phyloP scores from a whole-genome alignment of 106 monocot genomes.

The Dioscorea dumetorum region DNA sequence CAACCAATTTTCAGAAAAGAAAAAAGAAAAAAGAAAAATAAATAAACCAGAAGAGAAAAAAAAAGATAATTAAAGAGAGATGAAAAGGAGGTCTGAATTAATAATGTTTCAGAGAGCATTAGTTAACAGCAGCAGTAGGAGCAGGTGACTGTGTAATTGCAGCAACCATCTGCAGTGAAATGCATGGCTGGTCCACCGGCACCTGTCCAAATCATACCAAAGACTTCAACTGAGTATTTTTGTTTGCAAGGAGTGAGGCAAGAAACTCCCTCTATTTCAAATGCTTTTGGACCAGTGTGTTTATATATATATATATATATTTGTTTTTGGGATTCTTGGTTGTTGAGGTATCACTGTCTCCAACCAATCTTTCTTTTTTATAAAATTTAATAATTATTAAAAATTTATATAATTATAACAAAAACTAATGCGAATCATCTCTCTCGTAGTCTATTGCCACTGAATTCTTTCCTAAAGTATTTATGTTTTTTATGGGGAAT shows the following conservation, averaged over 20 bases:
- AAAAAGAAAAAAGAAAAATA: neutral
- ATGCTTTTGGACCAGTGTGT: too few relatives aligned
- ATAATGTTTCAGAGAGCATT: neutral
- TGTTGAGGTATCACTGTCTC: too few relatives aligned
- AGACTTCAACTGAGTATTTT: neutral
- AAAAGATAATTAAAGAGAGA: neutral
- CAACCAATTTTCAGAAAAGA: neutral
- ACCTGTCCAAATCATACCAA: constrained; percentile 37
- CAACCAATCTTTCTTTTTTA: too few relatives aligned
- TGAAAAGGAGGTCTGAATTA: neutral
- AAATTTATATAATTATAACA: too few relatives aligned
- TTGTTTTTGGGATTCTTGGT: too few relatives aligned
- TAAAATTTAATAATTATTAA: too few relatives aligned
- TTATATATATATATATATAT: too few relatives aligned
- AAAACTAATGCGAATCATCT: too few relatives aligned
- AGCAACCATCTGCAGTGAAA: constrained; percentile 65
- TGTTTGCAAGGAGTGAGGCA: neutral
- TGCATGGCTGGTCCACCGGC: constrained; percentile 79
- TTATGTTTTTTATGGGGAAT: too few relatives aligned
- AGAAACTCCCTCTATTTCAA: neutral
- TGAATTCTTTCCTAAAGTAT: too few relatives aligned
- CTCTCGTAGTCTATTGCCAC: too few relatives aligned
- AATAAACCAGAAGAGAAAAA: neutral
- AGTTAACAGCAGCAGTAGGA: neutral
- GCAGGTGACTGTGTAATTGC: constrained; percentile 73